A percentile compares a stretch with the other conserved stretches of the same genome.
Evolutionary conservation across 345 rosid species (phyloP).

Genomic region (Arabis hirsuta): DNA sequence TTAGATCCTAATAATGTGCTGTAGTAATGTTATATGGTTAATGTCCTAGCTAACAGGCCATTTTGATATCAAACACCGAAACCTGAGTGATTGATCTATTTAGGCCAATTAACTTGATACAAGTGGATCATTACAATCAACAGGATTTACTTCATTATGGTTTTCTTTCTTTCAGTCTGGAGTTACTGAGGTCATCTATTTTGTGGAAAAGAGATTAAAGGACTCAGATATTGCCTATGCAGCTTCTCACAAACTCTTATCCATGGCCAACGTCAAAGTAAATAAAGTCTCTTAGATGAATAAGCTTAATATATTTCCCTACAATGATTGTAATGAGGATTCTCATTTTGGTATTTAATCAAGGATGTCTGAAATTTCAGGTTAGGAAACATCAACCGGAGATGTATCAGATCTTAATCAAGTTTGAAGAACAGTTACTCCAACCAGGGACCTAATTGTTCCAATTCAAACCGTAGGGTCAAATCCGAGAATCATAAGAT

Average conservation of each 20-base stretch:
- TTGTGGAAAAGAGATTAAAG: slow-evolving; percentile 69
- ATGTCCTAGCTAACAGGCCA: slow-evolving; percentile 5
- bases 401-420: slow-evolving; percentile 64
- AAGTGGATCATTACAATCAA: slow-evolving; percentile 7
- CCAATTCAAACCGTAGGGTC: not conserved
- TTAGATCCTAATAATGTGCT: slow-evolving; percentile 5
- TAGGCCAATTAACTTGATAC: not conserved
- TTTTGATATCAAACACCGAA: slow-evolving; percentile 11
- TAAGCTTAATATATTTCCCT: not conserved
- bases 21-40: not conserved
- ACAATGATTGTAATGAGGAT: not conserved
- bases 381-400: slow-evolving; percentile 81
- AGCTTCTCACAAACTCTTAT: slow-evolving; percentile 84
- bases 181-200: slow-evolving; percentile 80
- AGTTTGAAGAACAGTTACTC: slow-evolving; percentile 55
- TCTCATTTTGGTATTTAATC: slow-evolving; percentile 25
- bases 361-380: slow-evolving; percentile 44
- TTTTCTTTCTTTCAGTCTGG: slow-evolving; percentile 66
- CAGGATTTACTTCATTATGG: slow-evolving; percentile 15
- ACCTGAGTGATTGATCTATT: not conserved
- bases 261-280: slow-evolving; percentile 89
- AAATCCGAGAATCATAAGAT: not conserved
- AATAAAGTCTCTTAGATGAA: slow-evolving; percentile 26
- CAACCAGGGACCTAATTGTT: slow-evolving; percentile 11
- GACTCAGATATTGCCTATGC: slow-evolving; percentile 56